Evolutionary conservation across 176 grass and related monocot species (phyloP), one percentile per base, ranked within the genome.

Genomic region (Alloteropsis semialata): DNA sequence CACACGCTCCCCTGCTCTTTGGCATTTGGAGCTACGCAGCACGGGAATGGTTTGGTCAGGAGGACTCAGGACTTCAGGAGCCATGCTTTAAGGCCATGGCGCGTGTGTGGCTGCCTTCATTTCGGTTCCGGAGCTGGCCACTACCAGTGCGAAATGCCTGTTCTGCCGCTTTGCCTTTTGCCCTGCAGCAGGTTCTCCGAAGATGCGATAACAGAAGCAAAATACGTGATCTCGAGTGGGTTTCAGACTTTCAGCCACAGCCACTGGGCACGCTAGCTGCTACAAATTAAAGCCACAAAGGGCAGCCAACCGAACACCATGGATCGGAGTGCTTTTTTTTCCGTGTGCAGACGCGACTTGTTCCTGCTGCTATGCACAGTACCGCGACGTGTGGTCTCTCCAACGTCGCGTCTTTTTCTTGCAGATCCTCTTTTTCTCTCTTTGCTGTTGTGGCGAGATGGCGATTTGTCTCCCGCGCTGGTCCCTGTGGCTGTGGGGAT

Each of bases 1-100:
- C 7, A 66, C 32, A 50, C 46, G 13, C 16, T 49, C n/a, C n/a
- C 8, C 68, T 39, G 25, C 44, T 65, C 18, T 65, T 16, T 83
- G 73, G 64, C 78, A 21, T 69, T 44, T 72, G 86, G 74, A 88
- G 80, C 55, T 78, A 66, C 57, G 55, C 44, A 28, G 54, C 72
- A 64, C 65, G 74, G 44, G 45, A 78, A 28, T 78, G 68, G 67
- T 84, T 84, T 0, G 65, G 74, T 72, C 55, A 75, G 73, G 64
- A 18, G 42, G 10, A n/a, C n/a, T n/a, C n/a, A n/a, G n/a, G n/a
- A n/a, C n/a, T n/a, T n/a, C n/a, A n/a, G n/a, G n/a, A n/a, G n/a
- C n/a, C n/a, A n/a, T n/a, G n/a, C n/a, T n/a, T n/a, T n/a, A n/a
- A n/a, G n/a, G n/a, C n/a, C n/a, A n/a, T n/a, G n/a, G n/a, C n/a